phyloP scores from a whole-genome alignment of 225 moss, liverwort and hornwort genomes.

The Antitrichia curtipendula region DNA sequence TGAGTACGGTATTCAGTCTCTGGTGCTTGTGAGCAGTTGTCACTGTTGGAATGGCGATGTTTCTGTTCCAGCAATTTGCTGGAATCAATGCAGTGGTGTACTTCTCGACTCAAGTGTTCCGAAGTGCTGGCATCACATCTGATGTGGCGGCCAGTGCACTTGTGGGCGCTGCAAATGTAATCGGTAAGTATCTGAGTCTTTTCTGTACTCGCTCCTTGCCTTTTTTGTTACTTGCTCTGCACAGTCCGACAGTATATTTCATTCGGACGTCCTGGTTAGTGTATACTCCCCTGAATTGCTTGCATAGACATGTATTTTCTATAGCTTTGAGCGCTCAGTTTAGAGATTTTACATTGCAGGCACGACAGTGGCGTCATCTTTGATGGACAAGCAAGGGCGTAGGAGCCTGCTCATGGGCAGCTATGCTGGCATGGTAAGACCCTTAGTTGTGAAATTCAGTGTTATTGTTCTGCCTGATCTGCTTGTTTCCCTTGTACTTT shows the following conservation, averaged over 20 bases:
- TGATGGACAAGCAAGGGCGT: slow-evolving; percentile 95
- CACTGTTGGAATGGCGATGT: slow-evolving; percentile 63
- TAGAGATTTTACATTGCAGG: slow-evolving; percentile 20
- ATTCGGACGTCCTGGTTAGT: neutral
- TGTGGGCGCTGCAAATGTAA: slow-evolving; percentile 87
- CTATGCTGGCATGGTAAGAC: slow-evolving; percentile 76
- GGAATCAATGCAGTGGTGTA: slow-evolving; percentile 99
- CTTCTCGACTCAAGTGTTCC: slow-evolving; percentile 84
- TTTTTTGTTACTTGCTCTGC: neutral
- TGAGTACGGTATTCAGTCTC: neutral
- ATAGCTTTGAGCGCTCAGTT: neutral
- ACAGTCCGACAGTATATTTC: neutral
- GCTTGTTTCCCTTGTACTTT: neutral
- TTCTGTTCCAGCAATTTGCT: slow-evolving; percentile 92
- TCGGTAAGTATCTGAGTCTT: slow-evolving; percentile 37
- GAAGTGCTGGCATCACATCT: slow-evolving; percentile 79
- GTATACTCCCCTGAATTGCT: neutral
- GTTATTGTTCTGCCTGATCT: neutral
- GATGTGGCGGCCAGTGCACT: slow-evolving; percentile 98
- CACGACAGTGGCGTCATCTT: slow-evolving; percentile 63
- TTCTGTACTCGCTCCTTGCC: neutral
- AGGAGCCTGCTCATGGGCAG: slow-evolving; percentile 69
- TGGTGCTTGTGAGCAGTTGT: slow-evolving; percentile 52
- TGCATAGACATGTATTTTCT: neutral
- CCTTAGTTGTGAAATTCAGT: neutral